Base-by-base conservation (phyloP, 805 yeast species). In the Scheffersomyces lignosus region DNA sequence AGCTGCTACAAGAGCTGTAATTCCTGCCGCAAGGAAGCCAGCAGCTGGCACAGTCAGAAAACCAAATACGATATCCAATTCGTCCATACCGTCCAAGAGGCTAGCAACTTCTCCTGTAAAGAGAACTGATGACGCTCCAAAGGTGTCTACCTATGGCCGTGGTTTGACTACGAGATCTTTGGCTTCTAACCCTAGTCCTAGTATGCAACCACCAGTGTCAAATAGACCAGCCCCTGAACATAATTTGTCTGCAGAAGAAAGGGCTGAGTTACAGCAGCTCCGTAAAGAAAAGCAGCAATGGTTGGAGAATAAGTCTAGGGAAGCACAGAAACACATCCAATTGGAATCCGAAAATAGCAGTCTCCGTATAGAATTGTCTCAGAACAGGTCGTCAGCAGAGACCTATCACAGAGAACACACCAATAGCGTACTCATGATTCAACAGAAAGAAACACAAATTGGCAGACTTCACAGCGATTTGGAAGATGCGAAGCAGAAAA, bases 21-120 rank as follows among this genome's bases (percentile, higher is more conserved):
- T 48, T 10, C 27, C 45, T 6, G 6, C 29, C 7, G 13, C 43
- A 8, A 40, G 37, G 31, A 41, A 38, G 28, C 36, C 49, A 26
- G 18, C 28, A 14, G 5, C 18, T 4, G 23, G 18, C 5, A 34
- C 42, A 9, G 23, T 31, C 6, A 25, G 33, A 36, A 36, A 41
- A 33, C 33, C 48, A n/a, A 33, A 45, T 14, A 24, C 45, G 16
- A 34, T 50, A 2, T 53, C 71, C 1, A n/a, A n/a, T n/a, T 52
- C 68, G 4, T 56, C 63, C 2, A 62, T 83, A 14, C 90, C 90
- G 3, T 70, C 83, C 3, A 84, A 84, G 49, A 68, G 93, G 43
- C 73, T 75, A 0, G 86, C 91, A 0, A 68, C 86, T 0, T 83
- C 90, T 0, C 91, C 91, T 1, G 70, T 79, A 24, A 82, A 79